Base-by-base conservation (phyloP, 2,329 filamentous ascomycete species). In the Herpotrichia juniperi region DNA sequence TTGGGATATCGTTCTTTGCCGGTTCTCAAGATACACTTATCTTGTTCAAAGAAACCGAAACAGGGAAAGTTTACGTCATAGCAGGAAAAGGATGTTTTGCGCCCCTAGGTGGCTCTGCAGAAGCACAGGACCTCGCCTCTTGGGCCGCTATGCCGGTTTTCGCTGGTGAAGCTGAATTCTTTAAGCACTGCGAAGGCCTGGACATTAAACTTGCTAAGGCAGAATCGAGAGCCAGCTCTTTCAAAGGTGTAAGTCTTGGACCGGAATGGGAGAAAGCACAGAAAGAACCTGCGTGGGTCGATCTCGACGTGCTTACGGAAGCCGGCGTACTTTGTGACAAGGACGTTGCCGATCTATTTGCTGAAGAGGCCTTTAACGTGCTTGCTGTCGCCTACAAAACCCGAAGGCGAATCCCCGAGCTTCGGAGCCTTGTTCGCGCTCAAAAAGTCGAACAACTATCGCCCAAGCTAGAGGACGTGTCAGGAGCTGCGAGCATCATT, bases 1-100 rank as follows among this genome's bases (percentile, higher is more conserved):
- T 73, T 12, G 68, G 68, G 9, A 63, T 73, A 10, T 62, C 69
- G 2, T 70, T 72, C 54, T 71, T 63, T 43, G 69, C 70, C 10
- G 64, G 63, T 37, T 59, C 66, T 2, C 56, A 57, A 12, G 63
- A 73, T 37, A 63, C 64, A 7, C 28, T 72, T 26, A 65, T 69
- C 17, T 51, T 73, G 2, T 73, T 70, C 66, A 68, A 70, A 46
- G 63, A 69, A 11, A 44, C 40, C 1, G 24, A 47, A 7, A 63
- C 54, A 2, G 58, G 61, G 2, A 56, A 54, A 5, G 45, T 73
- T 2, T 66, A 60, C 34, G 50, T 69, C 4, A 62, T 72, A 25
- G 66, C 66, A 16, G 67, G 57, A 2, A 73, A 72, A 51, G 69
- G 70, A 10, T 65, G 62, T 45, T 73, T 72, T 44, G 51, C 55